Conservation (phyloP, 2,329 filamentous ascomycete species). For the Helicocarpus griseus region DNA sequence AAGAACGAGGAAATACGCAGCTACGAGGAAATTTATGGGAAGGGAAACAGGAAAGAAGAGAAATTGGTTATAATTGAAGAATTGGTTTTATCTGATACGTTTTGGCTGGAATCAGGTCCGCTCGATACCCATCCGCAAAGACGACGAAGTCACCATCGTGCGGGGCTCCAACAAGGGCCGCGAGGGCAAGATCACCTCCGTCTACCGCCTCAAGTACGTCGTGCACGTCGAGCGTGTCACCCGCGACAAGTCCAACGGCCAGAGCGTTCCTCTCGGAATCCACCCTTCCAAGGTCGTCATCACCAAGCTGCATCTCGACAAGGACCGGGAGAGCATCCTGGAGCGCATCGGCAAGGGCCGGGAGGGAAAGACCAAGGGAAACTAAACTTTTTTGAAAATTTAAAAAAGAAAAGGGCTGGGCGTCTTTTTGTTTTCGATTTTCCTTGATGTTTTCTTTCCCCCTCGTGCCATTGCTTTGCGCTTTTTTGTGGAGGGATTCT, state of each 20-base stretch:
- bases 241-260: constrained; percentile 95
- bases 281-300: constrained; percentile 96
- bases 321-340: constrained; percentile 42
- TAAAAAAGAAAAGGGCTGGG: constrained; percentile 33
- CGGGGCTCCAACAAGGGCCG: constrained; percentile 94
- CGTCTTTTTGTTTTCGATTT: constrained; percentile 32
- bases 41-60: background rate
- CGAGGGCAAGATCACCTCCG: constrained; percentile 94
- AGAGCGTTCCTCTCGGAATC: constrained; percentile 88
- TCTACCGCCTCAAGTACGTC: constrained; percentile 97
- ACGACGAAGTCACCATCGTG: constrained; percentile 87
- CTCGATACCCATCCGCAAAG: constrained; percentile 94
- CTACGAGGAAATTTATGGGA: background rate
- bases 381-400: no score
- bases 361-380: constrained; percentile 54
- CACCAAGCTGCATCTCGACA: constrained; percentile 90
- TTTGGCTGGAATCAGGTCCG: constrained; percentile 55
- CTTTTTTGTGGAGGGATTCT: background rate
- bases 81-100: background rate
- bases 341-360: constrained; percentile 39
- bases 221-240: constrained; percentile 95
- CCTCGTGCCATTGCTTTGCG: background rate
- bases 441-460: constrained; percentile 1
- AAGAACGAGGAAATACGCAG: background rate
- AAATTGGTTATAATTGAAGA: background rate